Base-by-base conservation (phyloP, 768 basidiomycete genomes). In the Artomyces pyxidatus region DNA sequence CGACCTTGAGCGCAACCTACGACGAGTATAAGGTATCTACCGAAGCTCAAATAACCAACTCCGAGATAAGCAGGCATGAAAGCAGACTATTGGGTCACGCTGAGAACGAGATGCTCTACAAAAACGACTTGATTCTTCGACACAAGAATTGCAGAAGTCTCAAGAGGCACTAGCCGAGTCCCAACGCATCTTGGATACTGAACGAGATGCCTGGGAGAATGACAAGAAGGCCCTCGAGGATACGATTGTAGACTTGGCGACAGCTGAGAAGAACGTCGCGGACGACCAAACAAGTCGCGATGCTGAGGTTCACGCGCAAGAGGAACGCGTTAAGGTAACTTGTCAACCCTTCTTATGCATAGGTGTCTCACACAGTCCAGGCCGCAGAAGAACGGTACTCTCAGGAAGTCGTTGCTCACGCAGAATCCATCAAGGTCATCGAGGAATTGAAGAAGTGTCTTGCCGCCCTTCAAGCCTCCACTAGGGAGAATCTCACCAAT, bases 161-260 rank as follows among this genome's bases (percentile, higher is more conserved):
- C 69, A 68, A 0, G 58, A 66, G 38, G 79, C 79, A 46, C 71
- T 77, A 46, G 71, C 68, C 21, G 80, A 84, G 27, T 65, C 83
- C 1, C 82, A 83, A 53, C 79, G 76, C 46, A 72, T 74, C 5
- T 71, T 88, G 42, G 88, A 91, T 48, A 64, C 65, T 3, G 87
- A 91, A 57, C 80, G 85, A 9, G 63, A 69, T 28, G 76, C 80
- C 12, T 92, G 88, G 83, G 64, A 71, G 4, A 79, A 72, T 43
- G 91, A 93, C 64, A 89, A 89, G 75, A 87, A 78, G 71, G 77
- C 73, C 1, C 72, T 93, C 30, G 88, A 93, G 58, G 87, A 81
- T 54, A 82, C 86, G 11, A 88, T 94, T 49, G 78, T 85, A 25
- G 87, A 88, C 51, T 74, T 93, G 66, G 83, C 76, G 48, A 79